Evolutionary conservation across 2,329 filamentous ascomycete genomes (phyloP).

Genomic region (Tolypocladium nubicola): DNA sequence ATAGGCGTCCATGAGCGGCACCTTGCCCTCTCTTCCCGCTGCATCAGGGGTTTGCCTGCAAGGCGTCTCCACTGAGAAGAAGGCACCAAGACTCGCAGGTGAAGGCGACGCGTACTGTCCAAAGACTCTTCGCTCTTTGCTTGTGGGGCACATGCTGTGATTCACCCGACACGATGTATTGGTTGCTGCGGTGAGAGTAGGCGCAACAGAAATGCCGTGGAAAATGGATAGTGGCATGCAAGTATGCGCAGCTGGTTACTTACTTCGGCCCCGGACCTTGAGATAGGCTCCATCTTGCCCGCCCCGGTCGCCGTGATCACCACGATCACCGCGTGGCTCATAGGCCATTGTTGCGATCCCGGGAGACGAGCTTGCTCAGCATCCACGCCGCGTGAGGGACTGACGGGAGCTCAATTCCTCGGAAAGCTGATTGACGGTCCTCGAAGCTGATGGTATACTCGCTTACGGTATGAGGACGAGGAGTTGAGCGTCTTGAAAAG

Average conservation of each 20-base stretch:
- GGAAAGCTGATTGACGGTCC: not conserved
- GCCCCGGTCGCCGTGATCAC: slow-evolving; percentile 30
- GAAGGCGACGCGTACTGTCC: not conserved
- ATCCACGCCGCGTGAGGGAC: slow-evolving; percentile 7
- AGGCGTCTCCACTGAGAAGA: not conserved
- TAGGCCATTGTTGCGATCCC: slow-evolving; percentile 34
- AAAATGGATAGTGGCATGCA: not conserved
- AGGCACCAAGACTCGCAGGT: not conserved
- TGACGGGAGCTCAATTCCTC: not conserved
- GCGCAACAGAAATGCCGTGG: not conserved
- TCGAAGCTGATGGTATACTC: not conserved
- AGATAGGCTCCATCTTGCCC: slow-evolving; percentile 34
- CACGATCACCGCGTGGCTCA: slow-evolving; percentile 41
- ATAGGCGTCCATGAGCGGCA: not conserved
- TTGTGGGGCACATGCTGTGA: not conserved
- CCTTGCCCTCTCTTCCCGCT: not conserved
- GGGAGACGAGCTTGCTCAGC: slow-evolving; percentile 7
- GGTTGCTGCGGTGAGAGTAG: not conserved
- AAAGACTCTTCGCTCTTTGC: not conserved
- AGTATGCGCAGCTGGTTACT: slow-evolving; percentile 16
- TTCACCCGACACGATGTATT: not conserved
- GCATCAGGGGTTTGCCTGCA: not conserved
- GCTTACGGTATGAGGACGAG: not conserved
- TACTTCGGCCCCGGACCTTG: slow-evolving; percentile 41
- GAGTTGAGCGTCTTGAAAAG: not conserved